A percentile compares a stretch with the other conserved stretches of the same genome.
phyloP scores from a whole-genome alignment of 2,329 filamentous ascomycete species.

The Botrytis byssoidea region DNA sequence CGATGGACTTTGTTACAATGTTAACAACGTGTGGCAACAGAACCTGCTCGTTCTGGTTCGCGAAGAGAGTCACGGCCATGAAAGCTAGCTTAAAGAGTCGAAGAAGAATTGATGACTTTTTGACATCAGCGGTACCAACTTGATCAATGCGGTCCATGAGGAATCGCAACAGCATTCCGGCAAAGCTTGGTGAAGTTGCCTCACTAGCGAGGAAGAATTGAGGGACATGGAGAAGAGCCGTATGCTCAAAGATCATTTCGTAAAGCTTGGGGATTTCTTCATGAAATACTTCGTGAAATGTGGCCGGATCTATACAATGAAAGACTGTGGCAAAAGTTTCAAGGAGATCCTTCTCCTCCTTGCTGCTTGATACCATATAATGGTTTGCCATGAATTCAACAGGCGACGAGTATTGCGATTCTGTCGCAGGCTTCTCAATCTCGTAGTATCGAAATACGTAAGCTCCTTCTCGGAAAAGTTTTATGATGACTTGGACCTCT shows the following conservation, averaged over 20 bases:
- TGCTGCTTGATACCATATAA: slow-evolving; percentile 88
- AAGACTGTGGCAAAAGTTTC: slow-evolving; percentile 99
- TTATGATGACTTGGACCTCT: slow-evolving; percentile 93
- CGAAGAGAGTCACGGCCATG: slow-evolving; percentile 98
- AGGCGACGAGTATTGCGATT: slow-evolving; percentile 74
- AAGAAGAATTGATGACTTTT: slow-evolving; percentile 87
- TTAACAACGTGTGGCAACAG: slow-evolving; percentile 93
- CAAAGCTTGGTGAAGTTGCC: slow-evolving; percentile 95
- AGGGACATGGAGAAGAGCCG: slow-evolving; percentile 87
- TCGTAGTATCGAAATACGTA: slow-evolving; percentile 97
- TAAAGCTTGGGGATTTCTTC: slow-evolving; percentile 96
- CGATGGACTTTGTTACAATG: slow-evolving; percentile 95
- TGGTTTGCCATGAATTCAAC: slow-evolving; percentile 93
- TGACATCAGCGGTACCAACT: slow-evolving; percentile 86
- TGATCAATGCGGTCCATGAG: slow-evolving; percentile 96
- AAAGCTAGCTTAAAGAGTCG: slow-evolving; percentile 97
- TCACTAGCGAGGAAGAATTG: slow-evolving; percentile 99
- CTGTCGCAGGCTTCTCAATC: slow-evolving; percentile 72
- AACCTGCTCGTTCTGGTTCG: slow-evolving; percentile 90
- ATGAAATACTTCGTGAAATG: slow-evolving; percentile 97
- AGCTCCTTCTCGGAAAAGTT: slow-evolving; percentile 93
- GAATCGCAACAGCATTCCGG: slow-evolving; percentile 95
- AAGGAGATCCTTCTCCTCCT: slow-evolving; percentile 95
- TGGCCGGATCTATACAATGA: slow-evolving; percentile 96
- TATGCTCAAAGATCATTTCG: slow-evolving; percentile 97